Conservation (phyloP, 768 basidiomycete genomes). For the Macrolepiota albuminosa region DNA sequence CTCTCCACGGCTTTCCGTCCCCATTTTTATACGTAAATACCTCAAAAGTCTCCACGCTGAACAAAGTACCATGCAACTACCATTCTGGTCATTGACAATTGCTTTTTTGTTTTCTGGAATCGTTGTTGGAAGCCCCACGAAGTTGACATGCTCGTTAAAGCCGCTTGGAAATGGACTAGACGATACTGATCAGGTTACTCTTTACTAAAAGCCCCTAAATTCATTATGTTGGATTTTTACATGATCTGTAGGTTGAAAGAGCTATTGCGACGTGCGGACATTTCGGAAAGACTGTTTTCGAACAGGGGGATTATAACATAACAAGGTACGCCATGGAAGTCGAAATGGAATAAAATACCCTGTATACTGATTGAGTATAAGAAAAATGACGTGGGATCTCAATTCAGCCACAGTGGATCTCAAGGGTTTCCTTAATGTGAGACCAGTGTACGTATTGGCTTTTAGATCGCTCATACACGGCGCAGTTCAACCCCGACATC, state of each 20-base stretch:
- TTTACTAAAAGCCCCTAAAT: neutral
- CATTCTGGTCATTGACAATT: slow-evolving; percentile 2
- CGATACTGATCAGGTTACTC: slow-evolving; percentile 32
- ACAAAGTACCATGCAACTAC: slow-evolving; percentile 2
- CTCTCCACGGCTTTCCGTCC: neutral
- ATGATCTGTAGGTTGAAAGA: slow-evolving; percentile 33
- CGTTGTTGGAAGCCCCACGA: neutral
- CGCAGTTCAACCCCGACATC: slow-evolving; percentile 49
- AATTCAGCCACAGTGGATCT: slow-evolving; percentile 38
- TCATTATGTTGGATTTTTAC: neutral
- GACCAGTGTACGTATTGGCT: slow-evolving; percentile 2
- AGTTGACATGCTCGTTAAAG: slow-evolving; percentile 19
- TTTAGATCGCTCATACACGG: neutral
- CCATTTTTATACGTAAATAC: neutral
- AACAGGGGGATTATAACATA: slow-evolving; percentile 43
- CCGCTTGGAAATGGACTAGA: slow-evolving; percentile 34
- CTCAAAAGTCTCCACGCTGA: neutral
- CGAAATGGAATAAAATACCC: neutral
- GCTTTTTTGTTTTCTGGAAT: neutral
- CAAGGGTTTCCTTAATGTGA: slow-evolving; percentile 40
- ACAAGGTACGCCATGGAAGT: slow-evolving; percentile 33
- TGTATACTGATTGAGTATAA: slow-evolving; percentile 10
- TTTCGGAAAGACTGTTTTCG: slow-evolving; percentile 40
- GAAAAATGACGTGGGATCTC: slow-evolving; percentile 54
- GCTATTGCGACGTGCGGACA: slow-evolving; percentile 48